Percentiles rank a stretch among this genome's conserved stretches.
Evolutionary conservation across 371 early-diverging fungal species (phyloP).

Genomic region (Smittium mucronatum): DNA sequence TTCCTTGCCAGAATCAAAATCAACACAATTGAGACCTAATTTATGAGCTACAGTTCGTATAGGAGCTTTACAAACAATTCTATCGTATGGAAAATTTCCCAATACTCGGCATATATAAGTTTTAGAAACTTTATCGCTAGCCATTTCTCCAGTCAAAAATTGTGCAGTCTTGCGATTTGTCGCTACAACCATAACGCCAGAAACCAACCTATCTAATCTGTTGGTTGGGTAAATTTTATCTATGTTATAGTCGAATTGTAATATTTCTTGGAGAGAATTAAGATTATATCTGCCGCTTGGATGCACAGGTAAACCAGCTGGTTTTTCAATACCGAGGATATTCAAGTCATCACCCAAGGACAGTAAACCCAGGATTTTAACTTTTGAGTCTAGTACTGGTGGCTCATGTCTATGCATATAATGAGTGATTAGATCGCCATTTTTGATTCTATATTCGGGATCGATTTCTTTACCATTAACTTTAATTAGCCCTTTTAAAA

Average conservation of each 20-base stretch:
- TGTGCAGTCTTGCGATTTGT: constrained; percentile 45
- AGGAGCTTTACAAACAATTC: constrained; percentile 57
- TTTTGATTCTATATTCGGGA: constrained; percentile 41
- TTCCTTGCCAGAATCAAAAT: constrained; percentile 35
- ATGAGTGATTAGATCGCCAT: constrained; percentile 66
- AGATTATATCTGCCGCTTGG: constrained; percentile 67
- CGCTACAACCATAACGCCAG: constrained; percentile 76
- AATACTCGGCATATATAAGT: constrained; percentile 74
- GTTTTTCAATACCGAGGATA: constrained; percentile 76
- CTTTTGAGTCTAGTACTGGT: constrained; percentile 52
- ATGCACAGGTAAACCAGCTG: constrained; percentile 74
- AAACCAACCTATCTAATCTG: constrained; percentile 84
- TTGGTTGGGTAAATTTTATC: constrained; percentile 59
- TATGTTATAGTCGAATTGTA: constrained; percentile 50
- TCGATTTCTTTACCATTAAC: constrained; percentile 51
- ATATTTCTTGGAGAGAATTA: constrained; percentile 69
- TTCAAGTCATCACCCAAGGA: constrained; percentile 31
- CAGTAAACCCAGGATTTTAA: constrained; percentile 41
- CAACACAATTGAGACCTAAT: constrained; percentile 71
- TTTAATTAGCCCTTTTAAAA: constrained; percentile 58
- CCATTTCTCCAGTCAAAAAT: constrained; percentile 48
- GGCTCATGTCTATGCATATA: constrained; percentile 91
- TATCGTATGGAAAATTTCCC: constrained; percentile 72
- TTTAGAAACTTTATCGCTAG: constrained; percentile 53
- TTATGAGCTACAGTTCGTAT: constrained; percentile 70